Percentiles rank a stretch among this genome's conserved stretches.
These are phyloP conservation scores for Gryganskiella cystojenkinii DNA, from an alignment of 192 early-diverging fungal species.

Conservation along the genomic window DNA sequence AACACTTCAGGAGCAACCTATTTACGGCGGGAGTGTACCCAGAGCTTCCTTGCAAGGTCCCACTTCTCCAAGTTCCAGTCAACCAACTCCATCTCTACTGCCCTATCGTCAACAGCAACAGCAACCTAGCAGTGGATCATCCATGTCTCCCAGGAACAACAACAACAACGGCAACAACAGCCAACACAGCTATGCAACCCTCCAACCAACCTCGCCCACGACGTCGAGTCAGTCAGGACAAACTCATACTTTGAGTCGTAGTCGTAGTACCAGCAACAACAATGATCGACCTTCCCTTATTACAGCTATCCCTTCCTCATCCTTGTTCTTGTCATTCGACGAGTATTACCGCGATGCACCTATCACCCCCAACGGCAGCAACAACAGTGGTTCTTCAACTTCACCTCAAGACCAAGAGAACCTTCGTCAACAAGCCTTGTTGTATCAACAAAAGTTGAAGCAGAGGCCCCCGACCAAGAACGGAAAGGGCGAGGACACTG, in stretches of 20 bases:
- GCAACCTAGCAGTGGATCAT: conserved; percentile 14
- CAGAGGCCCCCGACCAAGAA: conserved; percentile 32
- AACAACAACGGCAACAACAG: not conserved
- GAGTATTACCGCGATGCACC: not conserved
- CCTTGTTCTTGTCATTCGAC: conserved; percentile 33
- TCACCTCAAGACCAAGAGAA: conserved; percentile 16
- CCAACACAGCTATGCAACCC: too few species aligned
- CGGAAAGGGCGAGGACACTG: conserved; percentile 22
- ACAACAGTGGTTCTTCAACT: too few species aligned
- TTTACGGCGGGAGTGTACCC: too few species aligned
- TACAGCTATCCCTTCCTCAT: conserved; percentile 25
- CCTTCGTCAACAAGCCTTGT: conserved; percentile 33
- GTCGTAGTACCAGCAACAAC: too few species aligned
- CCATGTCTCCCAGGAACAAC: not conserved
- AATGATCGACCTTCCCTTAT: conserved; percentile 2
- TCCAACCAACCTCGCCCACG: too few species aligned
- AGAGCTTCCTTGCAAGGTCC: not conserved
- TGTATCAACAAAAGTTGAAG: conserved; percentile 31
- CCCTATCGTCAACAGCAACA: conserved; percentile 9
- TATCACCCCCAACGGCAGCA: not conserved
- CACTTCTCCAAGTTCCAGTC: not conserved
- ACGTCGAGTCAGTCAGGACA: too few species aligned
- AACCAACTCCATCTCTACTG: not conserved
- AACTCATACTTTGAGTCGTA: too few species aligned
- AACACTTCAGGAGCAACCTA: too few species aligned